phyloP scores from a whole-genome alignment of 768 basidiomycete genomes.

The Amanita brunnescens region DNA sequence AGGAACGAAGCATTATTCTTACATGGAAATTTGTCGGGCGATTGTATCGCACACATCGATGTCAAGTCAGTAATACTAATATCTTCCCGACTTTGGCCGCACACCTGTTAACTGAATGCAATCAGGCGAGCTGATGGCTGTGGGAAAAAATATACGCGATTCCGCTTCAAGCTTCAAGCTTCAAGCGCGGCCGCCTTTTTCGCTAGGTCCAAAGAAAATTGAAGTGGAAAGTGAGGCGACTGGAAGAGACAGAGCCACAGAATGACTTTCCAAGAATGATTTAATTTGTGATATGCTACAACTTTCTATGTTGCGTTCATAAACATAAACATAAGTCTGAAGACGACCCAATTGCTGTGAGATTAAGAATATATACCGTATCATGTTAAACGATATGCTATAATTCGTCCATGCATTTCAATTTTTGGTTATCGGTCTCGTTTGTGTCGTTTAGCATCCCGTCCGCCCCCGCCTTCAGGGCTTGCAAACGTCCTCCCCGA shows the following conservation, averaged over 20 bases:
- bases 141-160: too few relatives aligned
- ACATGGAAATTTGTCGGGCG: too few relatives aligned
- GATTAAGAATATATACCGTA: constrained; percentile 4
- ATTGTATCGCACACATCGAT: too few relatives aligned
- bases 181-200: too few relatives aligned
- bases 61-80: too few relatives aligned
- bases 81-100: too few relatives aligned
- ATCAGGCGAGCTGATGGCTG: too few relatives aligned
- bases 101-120: too few relatives aligned
- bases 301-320: not conserved
- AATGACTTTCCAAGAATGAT: not conserved
- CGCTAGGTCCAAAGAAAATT: too few relatives aligned
- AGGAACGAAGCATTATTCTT: too few relatives aligned
- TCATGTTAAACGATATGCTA: not conserved
- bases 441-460: constrained; percentile 24
- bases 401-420: not conserved
- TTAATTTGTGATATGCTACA: not conserved
- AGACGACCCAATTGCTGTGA: not conserved
- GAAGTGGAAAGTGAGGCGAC: too few relatives aligned
- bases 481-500: constrained; percentile 18
- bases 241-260: not conserved
- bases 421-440: constrained; percentile 2
- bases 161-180: too few relatives aligned
- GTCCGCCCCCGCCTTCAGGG: constrained; percentile 18
- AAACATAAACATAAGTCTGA: not conserved